Conservation (phyloP, 2,329 filamentous ascomycete species). For the Dactylellina drechsleri region DNA sequence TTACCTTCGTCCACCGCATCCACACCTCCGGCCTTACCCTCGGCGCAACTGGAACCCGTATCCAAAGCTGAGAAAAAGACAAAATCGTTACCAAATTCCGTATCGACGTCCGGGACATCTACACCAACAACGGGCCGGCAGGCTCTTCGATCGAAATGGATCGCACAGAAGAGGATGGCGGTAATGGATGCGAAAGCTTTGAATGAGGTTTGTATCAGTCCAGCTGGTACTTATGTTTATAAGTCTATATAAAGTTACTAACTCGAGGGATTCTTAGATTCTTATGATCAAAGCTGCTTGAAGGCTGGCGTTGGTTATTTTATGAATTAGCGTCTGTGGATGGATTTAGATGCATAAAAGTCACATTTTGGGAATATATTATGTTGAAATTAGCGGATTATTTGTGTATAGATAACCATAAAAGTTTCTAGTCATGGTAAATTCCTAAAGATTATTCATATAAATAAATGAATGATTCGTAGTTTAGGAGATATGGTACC, state of each 20-base stretch:
- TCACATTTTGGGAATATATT: not conserved
- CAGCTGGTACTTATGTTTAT: not conserved
- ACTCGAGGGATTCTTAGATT: slow-evolving; percentile 23
- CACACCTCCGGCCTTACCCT: slow-evolving; percentile 60
- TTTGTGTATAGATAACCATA: not conserved
- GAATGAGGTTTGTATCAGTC: slow-evolving; percentile 70
- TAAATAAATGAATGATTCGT: no score
- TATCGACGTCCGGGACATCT: slow-evolving; percentile 62
- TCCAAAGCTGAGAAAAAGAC: slow-evolving; percentile 27
- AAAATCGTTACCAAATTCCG: slow-evolving; percentile 38
- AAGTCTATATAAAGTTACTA: slow-evolving; percentile 1
- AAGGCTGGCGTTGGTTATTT: not conserved
- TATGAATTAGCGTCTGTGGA: not conserved
- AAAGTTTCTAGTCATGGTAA: no score
- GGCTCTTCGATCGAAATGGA: slow-evolving; percentile 80
- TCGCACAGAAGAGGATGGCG: slow-evolving; percentile 86
- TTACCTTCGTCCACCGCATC: slow-evolving; percentile 59
- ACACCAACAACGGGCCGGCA: slow-evolving; percentile 72
- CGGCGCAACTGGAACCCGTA: not conserved
- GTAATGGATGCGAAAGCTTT: slow-evolving; percentile 82
- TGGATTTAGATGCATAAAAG: no score
- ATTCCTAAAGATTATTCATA: no score
- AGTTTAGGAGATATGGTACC: no score
- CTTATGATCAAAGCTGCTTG: slow-evolving; percentile 50
- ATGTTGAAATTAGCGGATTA: not conserved